Evolutionary conservation across 257 asterid species (phyloP).

Genomic region (Salvia hispanica): DNA sequence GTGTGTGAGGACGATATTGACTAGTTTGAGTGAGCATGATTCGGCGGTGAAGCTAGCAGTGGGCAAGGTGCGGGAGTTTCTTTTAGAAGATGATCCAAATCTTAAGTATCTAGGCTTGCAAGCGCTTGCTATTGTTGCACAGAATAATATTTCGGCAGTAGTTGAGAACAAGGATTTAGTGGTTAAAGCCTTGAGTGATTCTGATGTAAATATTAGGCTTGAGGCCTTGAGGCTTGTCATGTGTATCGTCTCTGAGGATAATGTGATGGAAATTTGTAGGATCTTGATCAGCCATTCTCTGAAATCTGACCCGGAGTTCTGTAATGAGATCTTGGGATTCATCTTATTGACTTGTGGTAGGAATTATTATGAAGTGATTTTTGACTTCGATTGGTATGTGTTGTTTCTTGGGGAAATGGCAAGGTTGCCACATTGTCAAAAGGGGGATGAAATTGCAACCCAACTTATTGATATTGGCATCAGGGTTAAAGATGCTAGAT

Average conservation of each 20-base stretch:
- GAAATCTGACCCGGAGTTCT: slow-evolving; percentile 86
- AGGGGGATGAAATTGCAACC: slow-evolving; percentile 71
- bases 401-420: slow-evolving; percentile 87
- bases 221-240: slow-evolving; percentile 88
- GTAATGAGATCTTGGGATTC: slow-evolving; percentile 82
- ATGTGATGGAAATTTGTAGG: slow-evolving; percentile 74
- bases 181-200: slow-evolving; percentile 85
- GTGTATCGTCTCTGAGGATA: slow-evolving; percentile 89
- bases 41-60: slow-evolving; percentile 79
- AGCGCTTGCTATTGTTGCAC: slow-evolving; percentile 60
- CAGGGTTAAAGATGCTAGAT: slow-evolving; percentile 95
- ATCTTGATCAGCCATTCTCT: slow-evolving; percentile 80
- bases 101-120: slow-evolving; percentile 88
- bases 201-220: slow-evolving; percentile 68
- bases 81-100: slow-evolving; percentile 83
- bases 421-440: slow-evolving; percentile 85
- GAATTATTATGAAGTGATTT: slow-evolving; percentile 70
- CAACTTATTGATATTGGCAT: slow-evolving; percentile 90
- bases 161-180: slow-evolving; percentile 88
- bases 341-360: slow-evolving; percentile 68
- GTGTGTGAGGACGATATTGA: slow-evolving; percentile 72
- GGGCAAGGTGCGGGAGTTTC: slow-evolving; percentile 70
- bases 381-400: slow-evolving; percentile 92
- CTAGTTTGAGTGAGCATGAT: slow-evolving; percentile 76
- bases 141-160: slow-evolving; percentile 72